Percentiles rank a stretch among this genome's conserved stretches.
Conservation (phyloP, 192 early-diverging fungal genomes). For the Geosiphon pyriformis region DNA sequence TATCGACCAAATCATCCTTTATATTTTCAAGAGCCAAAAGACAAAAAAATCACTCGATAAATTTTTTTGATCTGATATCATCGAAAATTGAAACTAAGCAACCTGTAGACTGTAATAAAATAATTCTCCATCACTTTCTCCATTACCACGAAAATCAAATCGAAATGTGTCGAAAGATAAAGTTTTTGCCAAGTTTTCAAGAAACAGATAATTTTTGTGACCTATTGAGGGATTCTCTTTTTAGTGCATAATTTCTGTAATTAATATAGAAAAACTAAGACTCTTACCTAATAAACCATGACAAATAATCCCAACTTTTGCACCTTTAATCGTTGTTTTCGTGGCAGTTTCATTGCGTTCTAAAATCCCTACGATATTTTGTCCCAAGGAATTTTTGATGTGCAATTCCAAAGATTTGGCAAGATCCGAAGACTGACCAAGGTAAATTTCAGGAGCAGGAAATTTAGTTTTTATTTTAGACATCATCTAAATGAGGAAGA, state of each 20-base stretch:
- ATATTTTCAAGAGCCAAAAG: not conserved
- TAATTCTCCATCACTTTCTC: conserved; percentile 37
- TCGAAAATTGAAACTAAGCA: not conserved
- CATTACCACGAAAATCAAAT: conserved; percentile 42
- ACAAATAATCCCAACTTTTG: conserved; percentile 31
- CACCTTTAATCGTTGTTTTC: not conserved
- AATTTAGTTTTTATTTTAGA: no score
- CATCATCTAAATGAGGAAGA: no score
- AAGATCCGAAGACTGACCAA: no score
- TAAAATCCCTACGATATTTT: not conserved
- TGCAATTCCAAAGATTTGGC: not conserved
- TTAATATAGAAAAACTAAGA: no score
- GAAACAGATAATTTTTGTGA: conserved; percentile 38
- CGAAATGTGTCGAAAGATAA: conserved; percentile 40
- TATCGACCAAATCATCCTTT: conserved; percentile 31
- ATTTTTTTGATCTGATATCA: not conserved
- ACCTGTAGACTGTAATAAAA: conserved; percentile 29
- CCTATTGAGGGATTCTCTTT: no score
- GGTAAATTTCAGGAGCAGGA: no score
- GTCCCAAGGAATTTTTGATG: not conserved
- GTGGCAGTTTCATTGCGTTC: not conserved
- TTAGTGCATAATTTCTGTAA: no score
- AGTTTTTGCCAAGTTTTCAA: conserved; percentile 29
- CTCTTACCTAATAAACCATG: conserved; percentile 33
- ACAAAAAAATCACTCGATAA: not conserved